Conservation (phyloP, 2,329 filamentous ascomycete genomes). For the Ophiostoma himal-ulmi region DNA sequence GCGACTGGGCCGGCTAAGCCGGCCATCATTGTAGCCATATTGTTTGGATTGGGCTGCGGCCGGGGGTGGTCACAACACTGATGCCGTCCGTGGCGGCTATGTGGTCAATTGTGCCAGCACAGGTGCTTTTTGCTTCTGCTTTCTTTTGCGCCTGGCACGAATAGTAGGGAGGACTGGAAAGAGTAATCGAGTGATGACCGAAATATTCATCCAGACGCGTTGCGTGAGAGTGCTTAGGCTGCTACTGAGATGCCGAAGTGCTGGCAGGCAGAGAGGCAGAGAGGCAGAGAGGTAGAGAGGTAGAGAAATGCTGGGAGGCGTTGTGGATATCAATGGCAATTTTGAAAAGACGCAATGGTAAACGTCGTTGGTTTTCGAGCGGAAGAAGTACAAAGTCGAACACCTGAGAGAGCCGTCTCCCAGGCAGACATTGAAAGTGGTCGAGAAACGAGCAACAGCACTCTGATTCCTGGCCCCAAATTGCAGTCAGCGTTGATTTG, state of each 20-base stretch:
- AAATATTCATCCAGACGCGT: constrained; percentile 10
- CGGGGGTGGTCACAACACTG: constrained; percentile 3
- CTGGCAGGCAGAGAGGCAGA: neutral
- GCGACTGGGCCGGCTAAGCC: constrained; percentile 13
- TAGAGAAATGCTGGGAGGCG: too few relatives aligned
- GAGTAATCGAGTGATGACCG: neutral
- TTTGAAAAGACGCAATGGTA: neutral
- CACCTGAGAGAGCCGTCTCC: constrained; percentile 7
- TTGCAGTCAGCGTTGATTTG: neutral
- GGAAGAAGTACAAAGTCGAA: neutral
- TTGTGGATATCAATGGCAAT: neutral
- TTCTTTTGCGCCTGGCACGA: constrained; percentile 11
- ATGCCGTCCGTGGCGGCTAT: constrained; percentile 12
- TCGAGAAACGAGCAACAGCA: neutral
- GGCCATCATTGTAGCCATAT: constrained; percentile 14
- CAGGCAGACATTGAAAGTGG: constrained; percentile 14
- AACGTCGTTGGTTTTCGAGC: neutral
- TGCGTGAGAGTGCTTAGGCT: neutral
- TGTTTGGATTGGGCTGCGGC: constrained; percentile 3
- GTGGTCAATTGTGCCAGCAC: neutral
- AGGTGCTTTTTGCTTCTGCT: neutral
- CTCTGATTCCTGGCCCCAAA: neutral
- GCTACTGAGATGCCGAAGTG: too few relatives aligned
- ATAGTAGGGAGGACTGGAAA: neutral
- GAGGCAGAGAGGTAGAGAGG: neutral